These are phyloP conservation scores for Apiospora rasikravindrae DNA, from an alignment of 2,329 filamentous ascomycete genomes.

Conservation along the genomic window DNA sequence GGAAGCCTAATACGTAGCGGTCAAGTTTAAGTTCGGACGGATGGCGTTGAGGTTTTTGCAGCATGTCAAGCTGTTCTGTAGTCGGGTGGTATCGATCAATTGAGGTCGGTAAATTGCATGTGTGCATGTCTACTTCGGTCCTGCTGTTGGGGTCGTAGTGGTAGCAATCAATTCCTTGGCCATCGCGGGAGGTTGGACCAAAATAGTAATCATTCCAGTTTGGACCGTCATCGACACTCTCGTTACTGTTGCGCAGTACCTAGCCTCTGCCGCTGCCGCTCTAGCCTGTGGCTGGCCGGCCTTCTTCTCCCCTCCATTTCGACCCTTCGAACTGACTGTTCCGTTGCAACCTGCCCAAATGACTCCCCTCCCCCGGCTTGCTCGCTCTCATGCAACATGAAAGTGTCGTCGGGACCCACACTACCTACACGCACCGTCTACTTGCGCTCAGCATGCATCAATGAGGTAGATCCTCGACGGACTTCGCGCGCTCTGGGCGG, in stretches of 20 bases:
- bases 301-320: not conserved
- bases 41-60: not conserved
- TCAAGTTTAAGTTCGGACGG: conserved; percentile 1
- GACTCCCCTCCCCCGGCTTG: conserved; percentile 1
- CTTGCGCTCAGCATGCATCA: not conserved
- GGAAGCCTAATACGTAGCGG: conserved; percentile 5
- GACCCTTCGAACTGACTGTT: not conserved
- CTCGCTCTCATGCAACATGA: not conserved
- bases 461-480: not conserved
- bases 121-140: not conserved
- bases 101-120: not conserved
- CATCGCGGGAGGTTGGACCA: not conserved
- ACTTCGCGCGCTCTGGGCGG: not conserved
- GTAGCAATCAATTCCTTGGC: not conserved
- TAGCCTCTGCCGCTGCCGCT: not conserved
- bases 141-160: not conserved
- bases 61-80: not conserved
- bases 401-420: not conserved
- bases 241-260: not conserved
- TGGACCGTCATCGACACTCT: not conserved
- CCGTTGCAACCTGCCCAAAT: conserved; percentile 12
- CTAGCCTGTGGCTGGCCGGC: not conserved
- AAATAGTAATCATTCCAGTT: conserved; percentile 6
- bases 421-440: not conserved
- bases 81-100: not conserved